Percentiles rank a stretch among this genome's conserved stretches.
Conservation (phyloP, 257 asterid genomes). For the Prunella vulgaris region DNA sequence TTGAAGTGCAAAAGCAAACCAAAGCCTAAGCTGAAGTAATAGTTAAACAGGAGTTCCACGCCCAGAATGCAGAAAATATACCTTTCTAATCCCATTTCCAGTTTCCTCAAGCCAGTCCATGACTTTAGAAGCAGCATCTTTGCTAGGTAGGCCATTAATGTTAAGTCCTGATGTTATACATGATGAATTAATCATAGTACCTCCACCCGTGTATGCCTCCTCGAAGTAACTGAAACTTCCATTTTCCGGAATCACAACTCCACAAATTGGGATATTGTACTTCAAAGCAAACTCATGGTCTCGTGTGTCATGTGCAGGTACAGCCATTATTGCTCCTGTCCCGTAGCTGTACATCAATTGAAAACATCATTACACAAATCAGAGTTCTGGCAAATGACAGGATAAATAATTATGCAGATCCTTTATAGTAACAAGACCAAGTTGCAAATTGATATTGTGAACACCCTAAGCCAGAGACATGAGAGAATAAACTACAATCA, state of each 20-base stretch:
- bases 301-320: conserved; percentile 96
- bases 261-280: conserved; percentile 64
- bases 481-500: conserved; percentile 9
- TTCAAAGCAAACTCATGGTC: conserved; percentile 91
- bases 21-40: not conserved
- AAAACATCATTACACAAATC: conserved; percentile 18
- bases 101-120: conserved; percentile 81
- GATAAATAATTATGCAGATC: conserved; percentile 6
- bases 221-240: conserved; percentile 40
- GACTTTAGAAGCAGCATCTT: conserved; percentile 70
- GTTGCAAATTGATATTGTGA: not conserved
- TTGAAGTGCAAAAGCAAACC: conserved; percentile 12
- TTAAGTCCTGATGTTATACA: conserved; percentile 61
- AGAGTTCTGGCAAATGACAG: not conserved
- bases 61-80: conserved; percentile 13
- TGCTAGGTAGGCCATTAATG: conserved; percentile 71
- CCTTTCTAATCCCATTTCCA: conserved; percentile 85
- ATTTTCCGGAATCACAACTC: conserved; percentile 74
- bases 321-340: conserved; percentile 99
- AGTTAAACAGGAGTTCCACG: no score
- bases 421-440: not conserved
- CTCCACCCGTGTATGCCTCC: conserved; percentile 76
- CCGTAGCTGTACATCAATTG: conserved; percentile 70
- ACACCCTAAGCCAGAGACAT: conserved; percentile 5
- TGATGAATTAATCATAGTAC: conserved; percentile 81